Evolutionary conservation across 148 eudicot genomes (phyloP), one percentile per base, ranked within the genome.

Genomic region (Chenopodium berlandieri): DNA sequence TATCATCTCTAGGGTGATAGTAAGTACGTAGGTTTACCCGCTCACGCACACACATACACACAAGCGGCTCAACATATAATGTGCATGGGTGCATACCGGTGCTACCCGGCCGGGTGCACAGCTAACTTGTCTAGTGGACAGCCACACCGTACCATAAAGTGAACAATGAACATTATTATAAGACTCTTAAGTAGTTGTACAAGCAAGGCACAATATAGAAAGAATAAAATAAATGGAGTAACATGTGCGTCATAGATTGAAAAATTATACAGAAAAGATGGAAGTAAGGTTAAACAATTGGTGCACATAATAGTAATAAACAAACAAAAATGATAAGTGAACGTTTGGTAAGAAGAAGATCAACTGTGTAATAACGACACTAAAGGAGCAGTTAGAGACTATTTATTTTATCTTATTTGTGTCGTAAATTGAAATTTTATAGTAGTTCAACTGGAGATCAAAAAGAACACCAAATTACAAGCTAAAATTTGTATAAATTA

Each of bases 301-400:
- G 69, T 44, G 30, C 1, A 34, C 27, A 4, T 44, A 48, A 78
- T 25, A 23, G 9, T 27, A 50, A 50, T 50, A 9, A 50, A 50
- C 14, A 10, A 50, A 50, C 14, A 1, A 47, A 4, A 31, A 79
- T 74, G 44, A 30, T 17, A 66, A 31, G 66, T n/a, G 75, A 34
- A 27, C 52, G 81, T 79, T 79, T 79, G 81, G 81, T 79, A 19
- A 30, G 54, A 70, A 14, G 81, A 79, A 34, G 81, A 69, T 79
- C 30, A 79, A 79, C 81, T 79, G 75, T 79, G 75, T 79, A 54
- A 79, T 69, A 70, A 66, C 48, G 81, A 79, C 81, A 78, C 44
- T 67, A 37, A 12, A 23, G 81, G 74, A 79, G 81, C 75, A 79
- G 81, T 79, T 79, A 79, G 10, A 79, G 30, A 25, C 73, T 68